phyloP scores from a whole-genome alignment of 1,284 basidiomycete species.

The Agroathelia rolfsii region DNA sequence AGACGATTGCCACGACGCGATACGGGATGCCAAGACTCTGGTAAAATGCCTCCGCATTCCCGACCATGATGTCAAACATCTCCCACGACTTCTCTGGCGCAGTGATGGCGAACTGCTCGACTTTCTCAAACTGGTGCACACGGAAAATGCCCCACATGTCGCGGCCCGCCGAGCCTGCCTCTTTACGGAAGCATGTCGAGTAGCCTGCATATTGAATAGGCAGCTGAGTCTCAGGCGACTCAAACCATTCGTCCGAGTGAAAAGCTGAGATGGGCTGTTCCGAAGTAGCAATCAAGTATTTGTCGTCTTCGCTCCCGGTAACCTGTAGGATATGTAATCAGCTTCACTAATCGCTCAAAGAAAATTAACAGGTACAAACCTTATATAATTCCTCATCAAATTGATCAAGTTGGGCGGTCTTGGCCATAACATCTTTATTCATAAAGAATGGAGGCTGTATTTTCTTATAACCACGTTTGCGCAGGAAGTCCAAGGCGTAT shows the following conservation, averaged over 20 bases:
- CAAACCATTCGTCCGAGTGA: slow-evolving; percentile 96
- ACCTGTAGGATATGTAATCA: slow-evolving; percentile 36
- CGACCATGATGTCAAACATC: slow-evolving; percentile 88
- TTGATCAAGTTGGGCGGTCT: slow-evolving; percentile 95
- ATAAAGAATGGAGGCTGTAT: slow-evolving; percentile 98
- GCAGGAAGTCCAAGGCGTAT: slow-evolving; percentile 91
- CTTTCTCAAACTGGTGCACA: slow-evolving; percentile 99
- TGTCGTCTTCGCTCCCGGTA: slow-evolving; percentile 87
- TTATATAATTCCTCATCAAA: slow-evolving; percentile 99
- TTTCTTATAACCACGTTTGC: slow-evolving; percentile 81
- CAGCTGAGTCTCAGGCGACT: slow-evolving; percentile 82
- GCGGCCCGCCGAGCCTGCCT: slow-evolving; percentile 92
- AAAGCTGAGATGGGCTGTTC: slow-evolving; percentile 97
- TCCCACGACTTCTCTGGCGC: slow-evolving; percentile 92
- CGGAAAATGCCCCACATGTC: slow-evolving; percentile 99
- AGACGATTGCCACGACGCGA: slow-evolving; percentile 92
- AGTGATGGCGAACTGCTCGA: slow-evolving; percentile 95
- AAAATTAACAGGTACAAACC: slow-evolving; percentile 27
- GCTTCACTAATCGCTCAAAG: slow-evolving; percentile 1
- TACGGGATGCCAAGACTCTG: slow-evolving; percentile 89
- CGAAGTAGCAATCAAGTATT: slow-evolving; percentile 97
- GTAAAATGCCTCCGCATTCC: slow-evolving; percentile 89
- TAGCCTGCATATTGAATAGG: slow-evolving; percentile 82
- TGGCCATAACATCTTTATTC: slow-evolving; percentile 95
- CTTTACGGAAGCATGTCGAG: slow-evolving; percentile 98